Conservation (phyloP, 2,329 filamentous ascomycete species). For the Graphilbum sp. region DNA sequence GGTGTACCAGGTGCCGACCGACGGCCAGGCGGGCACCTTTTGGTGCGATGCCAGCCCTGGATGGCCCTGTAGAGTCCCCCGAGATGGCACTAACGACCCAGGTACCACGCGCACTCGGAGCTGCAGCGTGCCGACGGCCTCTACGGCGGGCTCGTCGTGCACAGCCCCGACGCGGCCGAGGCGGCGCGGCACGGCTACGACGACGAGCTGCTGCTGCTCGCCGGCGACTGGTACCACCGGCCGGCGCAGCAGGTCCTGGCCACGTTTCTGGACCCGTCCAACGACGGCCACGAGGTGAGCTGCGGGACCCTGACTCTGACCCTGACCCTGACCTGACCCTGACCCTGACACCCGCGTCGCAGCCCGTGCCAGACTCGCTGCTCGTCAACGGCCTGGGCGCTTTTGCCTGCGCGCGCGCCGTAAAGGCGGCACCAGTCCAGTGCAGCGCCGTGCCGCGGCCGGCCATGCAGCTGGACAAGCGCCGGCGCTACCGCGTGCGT, state of each 20-base stretch:
- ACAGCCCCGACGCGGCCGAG: conserved; percentile 38
- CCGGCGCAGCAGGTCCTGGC: conserved; percentile 1
- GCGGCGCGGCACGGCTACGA: conserved; percentile 37
- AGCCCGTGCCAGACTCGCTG: conserved; percentile 31
- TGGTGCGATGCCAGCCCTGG: conserved; percentile 25
- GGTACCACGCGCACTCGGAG: conserved; percentile 49
- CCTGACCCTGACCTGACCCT: not conserved
- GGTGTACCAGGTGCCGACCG: conserved; percentile 29
- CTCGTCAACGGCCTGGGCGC: conserved; percentile 27
- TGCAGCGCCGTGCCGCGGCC: conserved; percentile 16
- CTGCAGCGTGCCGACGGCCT: conserved; percentile 55
- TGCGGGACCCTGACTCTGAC: not conserved
- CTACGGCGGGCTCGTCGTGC: conserved; percentile 43
- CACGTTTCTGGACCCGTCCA: conserved; percentile 5
- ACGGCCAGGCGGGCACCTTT: conserved; percentile 18
- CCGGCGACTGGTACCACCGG: conserved; percentile 45
- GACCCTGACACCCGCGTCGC: not conserved
- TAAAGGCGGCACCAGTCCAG: conserved; percentile 26
- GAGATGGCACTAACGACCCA: not conserved
- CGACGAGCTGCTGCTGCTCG: conserved; percentile 45
- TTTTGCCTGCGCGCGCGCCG: conserved; percentile 27
- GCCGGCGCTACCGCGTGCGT: conserved; percentile 9
- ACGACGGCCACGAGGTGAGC: conserved; percentile 6
- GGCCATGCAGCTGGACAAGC: conserved; percentile 8
- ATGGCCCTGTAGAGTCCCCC: not conserved